These are phyloP conservation scores for Gracilaria domingensis DNA, from an alignment of 23 red algal species.

Conservation along the genomic window DNA sequence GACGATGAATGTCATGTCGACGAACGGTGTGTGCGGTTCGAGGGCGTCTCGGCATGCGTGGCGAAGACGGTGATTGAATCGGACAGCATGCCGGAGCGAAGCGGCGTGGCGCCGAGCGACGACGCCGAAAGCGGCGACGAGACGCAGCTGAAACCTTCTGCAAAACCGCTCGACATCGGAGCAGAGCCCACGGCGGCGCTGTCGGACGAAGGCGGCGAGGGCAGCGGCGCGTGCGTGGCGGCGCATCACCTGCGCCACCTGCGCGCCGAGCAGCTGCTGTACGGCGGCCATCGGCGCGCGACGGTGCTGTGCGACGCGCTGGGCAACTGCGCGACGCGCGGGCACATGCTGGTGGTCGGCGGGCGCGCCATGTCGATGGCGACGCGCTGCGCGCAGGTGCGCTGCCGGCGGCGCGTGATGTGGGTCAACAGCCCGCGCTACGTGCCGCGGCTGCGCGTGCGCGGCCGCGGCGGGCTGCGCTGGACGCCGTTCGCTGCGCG, in stretches of 20 bases:
- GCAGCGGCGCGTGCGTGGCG: not conserved
- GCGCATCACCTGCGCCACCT: slow-evolving; percentile 7
- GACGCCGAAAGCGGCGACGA: not conserved
- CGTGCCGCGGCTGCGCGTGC: not conserved
- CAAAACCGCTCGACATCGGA: not conserved
- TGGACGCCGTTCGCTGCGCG: slow-evolving; percentile 32
- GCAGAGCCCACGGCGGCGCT: not conserved
- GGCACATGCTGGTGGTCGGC: slow-evolving; percentile 18
- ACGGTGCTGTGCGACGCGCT: slow-evolving; percentile 19
- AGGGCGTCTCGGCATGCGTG: not conserved
- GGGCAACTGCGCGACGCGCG: slow-evolving; percentile 23
- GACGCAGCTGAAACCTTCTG: not conserved
- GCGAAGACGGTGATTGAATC: not conserved
- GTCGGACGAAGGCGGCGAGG: not conserved
- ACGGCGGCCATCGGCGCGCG: not conserved
- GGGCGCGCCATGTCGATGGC: slow-evolving; percentile 19
- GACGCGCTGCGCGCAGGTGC: not conserved
- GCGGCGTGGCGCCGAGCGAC: no score
- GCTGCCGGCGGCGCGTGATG: not conserved
- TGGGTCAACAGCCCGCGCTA: slow-evolving; percentile 27
- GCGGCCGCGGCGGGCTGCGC: not conserved
- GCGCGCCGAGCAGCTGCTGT: not conserved
- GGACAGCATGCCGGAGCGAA: not conserved
- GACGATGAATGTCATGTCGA: not conserved
- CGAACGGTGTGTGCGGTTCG: not conserved